Evolutionary conservation across 2,329 filamentous ascomycete species (phyloP), one percentile per base, ranked within the genome.

Genomic region (Alternaria viburni): DNA sequence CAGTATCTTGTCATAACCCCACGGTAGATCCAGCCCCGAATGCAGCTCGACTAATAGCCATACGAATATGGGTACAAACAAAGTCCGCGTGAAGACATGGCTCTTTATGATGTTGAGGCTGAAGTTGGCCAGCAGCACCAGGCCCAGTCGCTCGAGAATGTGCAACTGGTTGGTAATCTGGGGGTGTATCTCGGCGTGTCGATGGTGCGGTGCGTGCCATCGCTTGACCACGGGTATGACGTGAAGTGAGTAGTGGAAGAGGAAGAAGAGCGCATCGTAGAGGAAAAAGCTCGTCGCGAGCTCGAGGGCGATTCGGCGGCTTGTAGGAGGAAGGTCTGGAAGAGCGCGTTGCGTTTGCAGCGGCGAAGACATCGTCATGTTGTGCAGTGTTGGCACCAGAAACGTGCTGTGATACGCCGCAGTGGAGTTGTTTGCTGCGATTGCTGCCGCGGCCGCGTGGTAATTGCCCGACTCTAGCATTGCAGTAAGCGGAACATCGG

Each of bases 181-280:
- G 30, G 30, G 30, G 30, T 54, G 51, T 23, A 54, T 54, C 51
- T 54, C 51, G 51, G 51, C 51, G 51, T 54, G 51, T 36, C 51
- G 51, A 43, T 43, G 51, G 30, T 54, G 51, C 13, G 51, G 51
- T 25, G 51, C 30, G 30, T 54, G 30, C 51, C 51, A 54, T 15
- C 19, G 51, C 4, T 54, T 43, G 19, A 54, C 30, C 30, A 54
- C 30, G 13, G 51, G 30, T 36, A 54, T 23, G 19, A 54, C 51
- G 12, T 54, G 51, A 10, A 54, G 51, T 19, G 30, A 54, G 30
- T 36, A 43, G 21, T 41, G 30, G 19, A 54, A 54, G 19, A 54
- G 30, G 19, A 54, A 54, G 19, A 54, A 54, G 13, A 54, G 30
- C 8, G 51, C 15, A 6, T 43, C 19, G 19, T 43, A 54, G 30